phyloP scores from a whole-genome alignment of 1,139 yeast species.

The Groenewaldozyma auringiensis region DNA sequence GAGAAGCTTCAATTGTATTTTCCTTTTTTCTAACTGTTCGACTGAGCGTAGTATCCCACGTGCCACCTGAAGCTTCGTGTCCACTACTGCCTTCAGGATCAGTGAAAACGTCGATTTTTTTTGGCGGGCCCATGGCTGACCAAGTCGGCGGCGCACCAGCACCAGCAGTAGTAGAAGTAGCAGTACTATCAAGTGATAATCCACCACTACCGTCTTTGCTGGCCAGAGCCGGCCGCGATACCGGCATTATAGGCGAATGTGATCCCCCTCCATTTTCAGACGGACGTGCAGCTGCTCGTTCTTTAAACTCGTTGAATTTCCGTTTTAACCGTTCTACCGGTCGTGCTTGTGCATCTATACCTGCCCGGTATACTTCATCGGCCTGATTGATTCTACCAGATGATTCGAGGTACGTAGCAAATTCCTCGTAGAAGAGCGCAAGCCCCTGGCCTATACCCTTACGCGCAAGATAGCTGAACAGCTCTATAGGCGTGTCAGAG shows the following conservation, averaged over 20 bases:
- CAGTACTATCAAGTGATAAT: conserved; percentile 2
- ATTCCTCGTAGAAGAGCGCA: conserved; percentile 73
- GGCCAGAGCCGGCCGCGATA: conserved; percentile 21
- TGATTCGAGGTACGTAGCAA: conserved; percentile 58
- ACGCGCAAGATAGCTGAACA: conserved; percentile 64
- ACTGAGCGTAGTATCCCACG: conserved; percentile 49
- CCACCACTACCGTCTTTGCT: conserved; percentile 11
- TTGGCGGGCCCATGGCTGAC: conserved; percentile 1
- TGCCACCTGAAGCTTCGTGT: conserved; percentile 19
- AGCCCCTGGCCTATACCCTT: conserved; percentile 63
- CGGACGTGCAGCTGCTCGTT: conserved; percentile 31
- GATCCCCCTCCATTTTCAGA: conserved; percentile 29
- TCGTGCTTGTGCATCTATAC: conserved; percentile 53
- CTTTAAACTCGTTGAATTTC: conserved; percentile 43
- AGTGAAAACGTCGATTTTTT: conserved; percentile 27
- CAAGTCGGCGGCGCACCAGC: conserved; percentile 2
- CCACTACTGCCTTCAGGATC: conserved; percentile 23
- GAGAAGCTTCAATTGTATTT: conserved; percentile 48
- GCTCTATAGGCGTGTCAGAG: conserved; percentile 64
- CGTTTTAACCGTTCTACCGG: conserved; percentile 51
- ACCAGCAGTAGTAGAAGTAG: conserved; percentile 5
- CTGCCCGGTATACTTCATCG: conserved; percentile 51
- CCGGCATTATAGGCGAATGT: conserved; percentile 27
- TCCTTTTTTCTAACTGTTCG: conserved; percentile 54
- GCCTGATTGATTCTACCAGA: conserved; percentile 52